Evolutionary conservation across 2,329 filamentous ascomycete genomes (phyloP), one percentile per base, ranked within the genome.

Genomic region (Emydomyces testavorans): DNA sequence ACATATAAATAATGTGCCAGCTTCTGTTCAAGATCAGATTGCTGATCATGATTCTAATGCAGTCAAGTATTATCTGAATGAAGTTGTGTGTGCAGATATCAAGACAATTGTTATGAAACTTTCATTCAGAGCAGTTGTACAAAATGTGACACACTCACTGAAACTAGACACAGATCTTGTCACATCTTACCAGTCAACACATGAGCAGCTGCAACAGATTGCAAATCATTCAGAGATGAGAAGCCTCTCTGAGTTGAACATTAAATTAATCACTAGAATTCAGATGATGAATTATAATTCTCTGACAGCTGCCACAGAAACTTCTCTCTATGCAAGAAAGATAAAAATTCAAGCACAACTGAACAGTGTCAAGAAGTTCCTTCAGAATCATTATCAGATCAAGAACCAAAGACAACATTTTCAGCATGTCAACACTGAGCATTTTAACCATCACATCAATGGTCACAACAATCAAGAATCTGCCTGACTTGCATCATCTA

Each of bases 21-120:
- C n/a, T n/a, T n/a, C n/a, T n/a, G n/a, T n/a, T n/a, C n/a, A n/a
- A n/a, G n/a, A n/a, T n/a, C n/a, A n/a, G n/a, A n/a, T n/a, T n/a
- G n/a, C n/a, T n/a, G 41, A 44, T 44, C 44, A 58, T 46, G 43
- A 57, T 23, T 55, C 47, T 1, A 56, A 55, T 41, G 40, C 51
- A 11, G 41, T 58, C n/a, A 53, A 52, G 51, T 58, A 57, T 45
- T 58, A 59, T 34, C 46, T 59, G 2, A 52, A 53, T 43, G 15
- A 50, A 35, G 41, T 52, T 10, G 49, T 58, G 2, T 46, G 52
- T 8, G 55, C 55, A 46, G 36, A 57, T 21, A 52, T 51, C 1
- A 46, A 50, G 15, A 51, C 52, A 15, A 46, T 40, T n/a, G 57
- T 53, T 43, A 39, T 54, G 34, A 34, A 45, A 15, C 40, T 50